Conservation (phyloP, 1,139 yeast species). For the Kodamaea plutei region DNA sequence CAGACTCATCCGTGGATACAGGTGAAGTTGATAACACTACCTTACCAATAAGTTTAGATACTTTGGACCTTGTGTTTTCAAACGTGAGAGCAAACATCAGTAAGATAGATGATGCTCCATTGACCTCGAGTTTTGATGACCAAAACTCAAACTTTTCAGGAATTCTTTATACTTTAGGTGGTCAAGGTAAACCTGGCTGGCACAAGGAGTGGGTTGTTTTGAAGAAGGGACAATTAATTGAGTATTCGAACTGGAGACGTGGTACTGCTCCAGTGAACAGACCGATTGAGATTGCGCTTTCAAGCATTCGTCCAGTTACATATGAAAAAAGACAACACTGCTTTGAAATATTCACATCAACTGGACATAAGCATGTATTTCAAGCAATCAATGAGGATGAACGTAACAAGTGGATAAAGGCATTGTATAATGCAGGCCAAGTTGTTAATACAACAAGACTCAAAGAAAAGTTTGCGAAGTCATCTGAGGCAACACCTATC, state of each 20-base stretch:
- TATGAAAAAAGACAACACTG: slow-evolving; percentile 53
- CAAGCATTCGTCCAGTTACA: slow-evolving; percentile 55
- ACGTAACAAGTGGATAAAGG: slow-evolving; percentile 64
- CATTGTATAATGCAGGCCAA: slow-evolving; percentile 50
- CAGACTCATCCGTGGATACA: background rate
- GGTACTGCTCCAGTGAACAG: slow-evolving; percentile 60
- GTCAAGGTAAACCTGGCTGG: slow-evolving; percentile 79
- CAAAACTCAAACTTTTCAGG: slow-evolving; percentile 44
- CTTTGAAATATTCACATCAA: slow-evolving; percentile 73
- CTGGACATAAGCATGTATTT: slow-evolving; percentile 65
- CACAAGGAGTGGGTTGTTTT: slow-evolving; percentile 87
- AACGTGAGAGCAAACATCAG: slow-evolving; percentile 5
- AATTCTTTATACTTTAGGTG: slow-evolving; percentile 63
- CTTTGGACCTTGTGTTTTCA: slow-evolving; percentile 30
- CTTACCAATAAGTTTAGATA: slow-evolving; percentile 23
- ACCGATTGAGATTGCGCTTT: slow-evolving; percentile 72
- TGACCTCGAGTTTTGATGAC: slow-evolving; percentile 12
- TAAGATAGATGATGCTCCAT: slow-evolving; percentile 14
- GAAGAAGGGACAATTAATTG: slow-evolving; percentile 61
- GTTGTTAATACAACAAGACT: slow-evolving; percentile 30
- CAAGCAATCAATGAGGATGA: slow-evolving; percentile 76
- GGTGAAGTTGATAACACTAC: slow-evolving; percentile 6
- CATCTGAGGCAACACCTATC: background rate
- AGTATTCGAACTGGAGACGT: slow-evolving; percentile 79
- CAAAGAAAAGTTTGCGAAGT: slow-evolving; percentile 6